These are phyloP conservation scores for Theobroma grandiflorum DNA, from an alignment of 441 rosid genomes.

Conservation along the genomic window DNA sequence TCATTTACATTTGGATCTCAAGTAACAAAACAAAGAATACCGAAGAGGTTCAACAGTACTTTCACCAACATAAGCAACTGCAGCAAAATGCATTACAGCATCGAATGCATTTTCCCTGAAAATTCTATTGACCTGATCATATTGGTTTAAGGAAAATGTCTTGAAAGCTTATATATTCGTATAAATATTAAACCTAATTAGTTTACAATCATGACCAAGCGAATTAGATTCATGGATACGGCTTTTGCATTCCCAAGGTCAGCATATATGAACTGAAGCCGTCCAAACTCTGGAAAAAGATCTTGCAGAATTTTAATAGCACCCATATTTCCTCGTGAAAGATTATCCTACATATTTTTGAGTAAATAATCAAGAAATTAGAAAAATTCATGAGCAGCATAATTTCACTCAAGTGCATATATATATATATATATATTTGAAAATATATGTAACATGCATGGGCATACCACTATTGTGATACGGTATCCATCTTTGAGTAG, in stretches of 20 bases:
- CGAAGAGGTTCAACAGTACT: conserved; percentile 79
- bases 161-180: not conserved
- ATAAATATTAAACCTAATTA: too few species aligned
- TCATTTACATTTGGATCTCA: too few species aligned
- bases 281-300: conserved; percentile 90
- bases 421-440: too few species aligned
- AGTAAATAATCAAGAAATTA: not conserved
- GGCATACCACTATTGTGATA: conserved; percentile 80
- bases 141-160: conserved; percentile 45
- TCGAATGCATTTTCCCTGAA: conserved; percentile 65
- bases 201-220: too few species aligned
- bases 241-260: conserved; percentile 84
- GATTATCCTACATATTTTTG: conserved; percentile 66
- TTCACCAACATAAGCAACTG: conserved; percentile 89
- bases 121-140: conserved; percentile 65
- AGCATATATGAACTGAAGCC: conserved; percentile 89
- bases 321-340: conserved; percentile 90
- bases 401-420: too few species aligned
- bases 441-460: too few species aligned
- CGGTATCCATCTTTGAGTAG: conserved; percentile 80
- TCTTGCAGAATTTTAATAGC: conserved; percentile 82
- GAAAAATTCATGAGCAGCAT: too few species aligned
- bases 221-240: conserved; percentile 46
- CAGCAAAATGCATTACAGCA: conserved; percentile 87
- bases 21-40: too few species aligned